A percentile compares a stretch with the other conserved stretches of the same genome.
These are phyloP conservation scores for Noccaea caerulescens DNA, from an alignment of 345 rosid genomes.

Conservation along the genomic window DNA sequence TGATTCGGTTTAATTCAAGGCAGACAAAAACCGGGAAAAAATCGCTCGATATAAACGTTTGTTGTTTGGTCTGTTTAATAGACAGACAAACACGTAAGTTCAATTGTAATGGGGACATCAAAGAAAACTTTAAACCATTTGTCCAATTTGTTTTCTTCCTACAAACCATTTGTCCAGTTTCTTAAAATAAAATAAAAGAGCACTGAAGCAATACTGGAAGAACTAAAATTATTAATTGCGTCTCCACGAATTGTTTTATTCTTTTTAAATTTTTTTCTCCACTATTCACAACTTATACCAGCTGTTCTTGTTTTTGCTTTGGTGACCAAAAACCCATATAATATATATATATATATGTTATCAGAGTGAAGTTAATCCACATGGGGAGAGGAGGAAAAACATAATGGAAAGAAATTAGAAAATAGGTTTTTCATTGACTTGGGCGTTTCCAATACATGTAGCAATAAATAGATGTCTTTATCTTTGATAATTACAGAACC, in stretches of 20 bases:
- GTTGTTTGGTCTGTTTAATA: slow-evolving; percentile 20
- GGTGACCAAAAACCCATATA: slow-evolving; percentile 32
- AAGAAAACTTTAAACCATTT: slow-evolving; percentile 33
- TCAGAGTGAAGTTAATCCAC: slow-evolving; percentile 37
- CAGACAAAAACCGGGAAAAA: background rate
- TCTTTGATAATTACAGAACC: slow-evolving; percentile 37
- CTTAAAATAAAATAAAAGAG: slow-evolving; percentile 18
- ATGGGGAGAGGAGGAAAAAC: slow-evolving; percentile 40
- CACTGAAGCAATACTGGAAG: slow-evolving; percentile 11
- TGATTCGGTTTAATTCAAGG: slow-evolving; percentile 3
- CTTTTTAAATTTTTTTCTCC: background rate
- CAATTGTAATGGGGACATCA: slow-evolving; percentile 16
- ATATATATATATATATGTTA: background rate
- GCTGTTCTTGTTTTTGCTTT: slow-evolving; percentile 40
- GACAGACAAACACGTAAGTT: slow-evolving; percentile 34
- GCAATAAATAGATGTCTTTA: slow-evolving; percentile 42
- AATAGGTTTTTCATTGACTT: slow-evolving; percentile 45
- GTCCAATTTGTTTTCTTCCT: slow-evolving; percentile 23
- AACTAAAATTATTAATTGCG: background rate
- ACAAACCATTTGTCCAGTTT: slow-evolving; percentile 32
- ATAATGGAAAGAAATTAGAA: slow-evolving; percentile 37
- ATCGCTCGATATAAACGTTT: background rate
- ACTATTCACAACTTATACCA: slow-evolving; percentile 42
- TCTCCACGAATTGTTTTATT: slow-evolving; percentile 1
- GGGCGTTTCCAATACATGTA: slow-evolving; percentile 40